Conservation (phyloP, 2,329 filamentous ascomycete genomes). For the Aspergillus bombycis region DNA sequence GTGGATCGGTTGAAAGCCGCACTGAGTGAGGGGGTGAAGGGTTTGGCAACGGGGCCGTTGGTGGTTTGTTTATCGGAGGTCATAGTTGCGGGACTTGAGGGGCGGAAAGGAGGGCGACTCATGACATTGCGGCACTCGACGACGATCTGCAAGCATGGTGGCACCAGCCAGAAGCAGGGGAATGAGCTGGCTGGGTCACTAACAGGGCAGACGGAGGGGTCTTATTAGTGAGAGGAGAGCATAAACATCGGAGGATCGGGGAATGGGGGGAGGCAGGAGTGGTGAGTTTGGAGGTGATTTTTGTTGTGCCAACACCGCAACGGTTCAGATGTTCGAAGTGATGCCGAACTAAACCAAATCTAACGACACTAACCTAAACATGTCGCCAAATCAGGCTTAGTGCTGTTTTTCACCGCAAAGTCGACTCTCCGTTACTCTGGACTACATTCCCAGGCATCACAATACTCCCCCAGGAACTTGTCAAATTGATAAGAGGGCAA, state of each 20-base stretch:
- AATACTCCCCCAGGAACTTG: not conserved
- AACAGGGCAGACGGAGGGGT: not conserved
- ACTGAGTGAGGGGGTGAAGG: conserved; percentile 70
- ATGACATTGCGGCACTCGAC: conserved; percentile 48
- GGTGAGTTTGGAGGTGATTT: conserved; percentile 1
- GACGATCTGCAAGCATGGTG: conserved; percentile 39
- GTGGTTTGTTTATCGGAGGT: conserved; percentile 55
- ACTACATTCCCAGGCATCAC: not conserved
- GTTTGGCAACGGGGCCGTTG: conserved; percentile 54
- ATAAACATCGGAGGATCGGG: not conserved
- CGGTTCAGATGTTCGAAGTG: conserved; percentile 1
- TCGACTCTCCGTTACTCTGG: not conserved
- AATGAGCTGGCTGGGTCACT: conserved; percentile 9
- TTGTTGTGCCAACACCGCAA: conserved; percentile 7
- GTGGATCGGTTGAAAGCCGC: conserved; percentile 61
- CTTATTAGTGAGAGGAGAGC: conserved; percentile 10
- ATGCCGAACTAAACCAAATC: conserved; percentile 4
- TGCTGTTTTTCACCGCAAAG: not conserved
- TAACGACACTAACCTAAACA: conserved; percentile 1
- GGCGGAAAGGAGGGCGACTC: conserved; percentile 40
- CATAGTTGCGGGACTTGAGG: conserved; percentile 46
- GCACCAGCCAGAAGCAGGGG: conserved; percentile 27
- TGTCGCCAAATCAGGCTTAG: not conserved
- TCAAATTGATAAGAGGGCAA: not conserved
- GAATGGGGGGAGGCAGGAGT: not conserved